Evolutionary conservation across 2,329 filamentous ascomycete genomes (phyloP), one percentile per base, ranked within the genome.

Genomic region (Sclerotinia spermophila): DNA sequence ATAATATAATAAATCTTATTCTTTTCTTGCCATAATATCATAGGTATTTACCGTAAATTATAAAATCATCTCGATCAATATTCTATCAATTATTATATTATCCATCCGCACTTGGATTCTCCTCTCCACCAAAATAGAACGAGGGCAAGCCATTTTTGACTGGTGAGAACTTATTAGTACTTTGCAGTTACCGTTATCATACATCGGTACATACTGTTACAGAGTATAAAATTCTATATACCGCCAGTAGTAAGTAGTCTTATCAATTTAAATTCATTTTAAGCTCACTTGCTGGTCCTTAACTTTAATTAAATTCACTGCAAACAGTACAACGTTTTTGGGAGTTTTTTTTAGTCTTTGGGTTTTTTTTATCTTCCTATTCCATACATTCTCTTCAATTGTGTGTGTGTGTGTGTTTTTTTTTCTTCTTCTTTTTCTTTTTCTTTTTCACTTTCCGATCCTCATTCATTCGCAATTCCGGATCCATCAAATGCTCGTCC

Each of bases 271-370:
- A 53, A 53, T 53, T 30, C 48, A 53, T 53, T 60, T 59, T 42
- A 55, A 67, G 53, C 35, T 48, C 64, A 70, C 42, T 60, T 48
- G 60, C 53, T 67, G 15, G 8, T 67, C 58, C 60, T 68, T 60
- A 35, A 58, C 51, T 71, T 71, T 60, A 68, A 71, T 71, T 68
- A 56, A 38, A 44, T 68, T 70, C 69, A 38, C 56, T 71, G 69
- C 68, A 69, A 66, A 58, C 68, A 58, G 60, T n/a, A 62, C 62
- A 53, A 21, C 48, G n/a, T n/a, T n/a, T n/a, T n/a, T n/a, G n/a
- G n/a, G n/a, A n/a, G n/a, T 30, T 30, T 51, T 35, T 51, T 45
- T 21, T 44, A 65, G 30, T 48, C 30, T 38, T 60, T 40, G 40
- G 5, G 19, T 38, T n/a, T 35, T 33, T 40, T 17, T n/a, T 45